Percentiles rank a stretch among this genome's conserved stretches.
Conservation (phyloP, 2,329 filamentous ascomycete species). For the Fusarium anguioides region DNA sequence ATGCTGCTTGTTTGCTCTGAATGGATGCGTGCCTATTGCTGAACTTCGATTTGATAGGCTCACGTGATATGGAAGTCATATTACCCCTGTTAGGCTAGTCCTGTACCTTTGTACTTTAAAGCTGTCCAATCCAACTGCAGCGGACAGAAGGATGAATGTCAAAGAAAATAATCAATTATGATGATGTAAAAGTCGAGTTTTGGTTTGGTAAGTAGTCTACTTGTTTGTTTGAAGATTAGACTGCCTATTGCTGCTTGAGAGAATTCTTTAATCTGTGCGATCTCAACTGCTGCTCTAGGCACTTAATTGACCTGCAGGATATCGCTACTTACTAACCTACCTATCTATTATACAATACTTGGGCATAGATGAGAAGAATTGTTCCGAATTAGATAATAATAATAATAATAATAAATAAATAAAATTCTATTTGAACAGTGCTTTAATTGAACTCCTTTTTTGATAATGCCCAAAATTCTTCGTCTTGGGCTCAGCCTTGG, state of each 20-base stretch:
- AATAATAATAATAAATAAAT: too few species aligned
- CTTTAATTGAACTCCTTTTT: background rate
- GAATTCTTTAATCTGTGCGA: background rate
- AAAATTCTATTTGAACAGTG: background rate
- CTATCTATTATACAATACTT: background rate
- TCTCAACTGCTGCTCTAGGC: too few species aligned
- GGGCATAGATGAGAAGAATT: background rate
- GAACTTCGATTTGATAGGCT: slow-evolving; percentile 37
- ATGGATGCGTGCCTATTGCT: slow-evolving; percentile 34
- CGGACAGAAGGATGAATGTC: slow-evolving; percentile 15
- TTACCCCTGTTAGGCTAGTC: slow-evolving; percentile 1
- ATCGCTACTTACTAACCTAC: too few species aligned
- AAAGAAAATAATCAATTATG: background rate
- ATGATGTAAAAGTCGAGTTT: background rate
- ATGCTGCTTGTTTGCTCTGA: slow-evolving; percentile 39
- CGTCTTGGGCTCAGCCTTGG: slow-evolving; percentile 4
- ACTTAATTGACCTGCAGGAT: too few species aligned
- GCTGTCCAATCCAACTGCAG: background rate
- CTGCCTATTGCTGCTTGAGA: background rate
- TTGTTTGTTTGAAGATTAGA: background rate
- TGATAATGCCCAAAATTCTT: background rate
- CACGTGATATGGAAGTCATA: slow-evolving; percentile 37
- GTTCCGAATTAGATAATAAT: too few species aligned
- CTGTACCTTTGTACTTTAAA: background rate
- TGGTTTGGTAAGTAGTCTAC: background rate